These are phyloP conservation scores for Ceriops tagal DNA, from an alignment of 345 rosid species.

Conservation along the genomic window DNA sequence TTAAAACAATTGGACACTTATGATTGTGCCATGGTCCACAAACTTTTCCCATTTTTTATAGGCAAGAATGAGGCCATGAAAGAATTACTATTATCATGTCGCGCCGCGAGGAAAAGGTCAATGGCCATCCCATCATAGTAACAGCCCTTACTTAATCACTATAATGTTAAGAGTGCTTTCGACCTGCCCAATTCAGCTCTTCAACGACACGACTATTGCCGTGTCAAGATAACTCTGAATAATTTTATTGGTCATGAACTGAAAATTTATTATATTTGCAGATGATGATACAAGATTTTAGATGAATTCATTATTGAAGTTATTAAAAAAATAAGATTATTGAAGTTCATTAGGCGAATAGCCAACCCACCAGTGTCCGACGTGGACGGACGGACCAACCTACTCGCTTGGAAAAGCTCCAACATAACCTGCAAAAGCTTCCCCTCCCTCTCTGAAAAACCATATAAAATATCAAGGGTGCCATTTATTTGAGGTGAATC, in stretches of 20 bases:
- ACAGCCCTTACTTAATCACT: neutral
- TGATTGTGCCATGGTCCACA: no score
- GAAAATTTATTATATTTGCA: no score
- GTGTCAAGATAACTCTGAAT: neutral
- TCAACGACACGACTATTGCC: conserved; percentile 14
- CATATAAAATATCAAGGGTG: neutral
- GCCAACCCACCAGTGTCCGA: no score
- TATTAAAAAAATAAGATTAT: neutral
- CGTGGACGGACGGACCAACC: neutral
- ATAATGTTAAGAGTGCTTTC: conserved; percentile 9
- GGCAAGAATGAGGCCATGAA: neutral
- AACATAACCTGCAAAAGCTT: neutral
- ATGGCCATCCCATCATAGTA: conserved; percentile 23
- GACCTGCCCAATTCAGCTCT: neutral
- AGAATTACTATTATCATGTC: neutral
- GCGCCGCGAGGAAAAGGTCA: conserved; percentile 23
- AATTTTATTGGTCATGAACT: no score
- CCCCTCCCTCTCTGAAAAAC: neutral
- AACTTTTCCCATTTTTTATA: neutral
- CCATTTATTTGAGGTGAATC: neutral
- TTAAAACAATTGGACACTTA: no score
- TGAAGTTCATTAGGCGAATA: neutral
- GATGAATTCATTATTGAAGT: no score
- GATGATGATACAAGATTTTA: no score
- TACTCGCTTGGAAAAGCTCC: neutral